phyloP scores from a whole-genome alignment of 2,329 filamentous ascomycete genomes.

The Pestalotiopsis sp. region DNA sequence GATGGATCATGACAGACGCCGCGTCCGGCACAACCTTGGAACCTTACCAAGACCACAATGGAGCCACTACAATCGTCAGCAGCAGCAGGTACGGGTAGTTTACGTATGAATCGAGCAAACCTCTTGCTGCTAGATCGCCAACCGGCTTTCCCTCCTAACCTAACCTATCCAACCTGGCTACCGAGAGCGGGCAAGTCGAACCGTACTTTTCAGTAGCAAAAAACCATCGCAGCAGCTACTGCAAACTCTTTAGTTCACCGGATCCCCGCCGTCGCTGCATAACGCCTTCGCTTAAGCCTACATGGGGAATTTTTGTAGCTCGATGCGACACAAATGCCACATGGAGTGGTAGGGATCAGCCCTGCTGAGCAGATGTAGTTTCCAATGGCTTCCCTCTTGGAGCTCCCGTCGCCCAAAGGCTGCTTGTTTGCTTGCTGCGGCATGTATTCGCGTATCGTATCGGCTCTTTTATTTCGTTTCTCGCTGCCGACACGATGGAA shows the following conservation, averaged over 20 bases:
- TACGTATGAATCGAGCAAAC: background rate
- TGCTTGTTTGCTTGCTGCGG: background rate
- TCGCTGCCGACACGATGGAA: background rate
- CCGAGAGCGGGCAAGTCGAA: background rate
- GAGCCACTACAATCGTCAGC: background rate
- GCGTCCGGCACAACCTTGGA: background rate
- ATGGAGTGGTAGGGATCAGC: constrained; percentile 10
- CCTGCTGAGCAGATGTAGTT: background rate
- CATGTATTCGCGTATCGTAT: background rate
- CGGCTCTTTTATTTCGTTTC: background rate
- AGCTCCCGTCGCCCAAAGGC: background rate
- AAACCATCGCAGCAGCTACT: background rate
- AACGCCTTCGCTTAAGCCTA: constrained; percentile 3
- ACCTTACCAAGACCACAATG: no score
- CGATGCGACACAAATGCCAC: constrained; percentile 8
- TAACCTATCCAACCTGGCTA: background rate
- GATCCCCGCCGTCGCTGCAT: background rate
- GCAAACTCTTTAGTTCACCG: background rate
- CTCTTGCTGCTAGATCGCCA: background rate
- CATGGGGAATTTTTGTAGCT: constrained; percentile 2
- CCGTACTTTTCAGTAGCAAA: background rate
- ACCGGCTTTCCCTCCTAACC: background rate
- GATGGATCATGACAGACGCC: background rate
- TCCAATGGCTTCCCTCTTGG: background rate
- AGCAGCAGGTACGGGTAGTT: background rate